Evolutionary conservation across 108 stramenopile genomes (phyloP), one percentile per base, ranked within the genome.

Genomic region (Aurantiochytrium sp.): DNA sequence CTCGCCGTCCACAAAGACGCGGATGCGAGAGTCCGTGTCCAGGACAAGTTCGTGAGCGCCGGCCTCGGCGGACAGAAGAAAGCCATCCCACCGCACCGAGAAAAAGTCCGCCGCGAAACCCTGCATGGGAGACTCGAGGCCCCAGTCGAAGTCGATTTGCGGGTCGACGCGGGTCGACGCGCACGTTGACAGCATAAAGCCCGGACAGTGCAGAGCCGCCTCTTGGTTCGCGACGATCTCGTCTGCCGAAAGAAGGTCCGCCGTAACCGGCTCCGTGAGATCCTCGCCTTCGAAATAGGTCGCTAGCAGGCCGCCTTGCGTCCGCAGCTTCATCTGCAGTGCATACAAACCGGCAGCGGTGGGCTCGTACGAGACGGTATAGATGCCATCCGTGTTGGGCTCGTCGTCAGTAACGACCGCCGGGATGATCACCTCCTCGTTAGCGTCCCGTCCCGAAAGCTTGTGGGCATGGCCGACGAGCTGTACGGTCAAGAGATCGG

Each of bases 91-190:
- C 39, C 54, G 42, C n/a, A 92, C 90, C 15, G 94, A 94, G 90
- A 94, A 96, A 19, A 89, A 95, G 87, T 95, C 95, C 27, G 90
- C 89, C 0, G 96, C 95, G 86, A 95, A 96, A 37, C 81, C 87
- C 0, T 68, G 45, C 21, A 96, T 85, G 1, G 96, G 95, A 15
- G 94, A 88, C 3, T 85, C 85, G 32, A 85, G 65, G 15, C 93
- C 93, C 94, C 94, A 96, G 69, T 92, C 68, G 73, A 95, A 94
- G 10, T 91, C 88, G 21, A 96, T 54, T 31, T 87, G 52, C 31
- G 69, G 19, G 68, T 95, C 95, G 4, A 96, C 85, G 3, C 50
- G 34, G 1, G 95, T 95, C 4, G 94, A 94, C 68, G 95, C 94
- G 54, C 96, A 96, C 4, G 32, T 52, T 8, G 55, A 55, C 4